phyloP scores from a whole-genome alignment of 441 rosid genomes.

The Pelargonium myrrhifolium region DNA sequence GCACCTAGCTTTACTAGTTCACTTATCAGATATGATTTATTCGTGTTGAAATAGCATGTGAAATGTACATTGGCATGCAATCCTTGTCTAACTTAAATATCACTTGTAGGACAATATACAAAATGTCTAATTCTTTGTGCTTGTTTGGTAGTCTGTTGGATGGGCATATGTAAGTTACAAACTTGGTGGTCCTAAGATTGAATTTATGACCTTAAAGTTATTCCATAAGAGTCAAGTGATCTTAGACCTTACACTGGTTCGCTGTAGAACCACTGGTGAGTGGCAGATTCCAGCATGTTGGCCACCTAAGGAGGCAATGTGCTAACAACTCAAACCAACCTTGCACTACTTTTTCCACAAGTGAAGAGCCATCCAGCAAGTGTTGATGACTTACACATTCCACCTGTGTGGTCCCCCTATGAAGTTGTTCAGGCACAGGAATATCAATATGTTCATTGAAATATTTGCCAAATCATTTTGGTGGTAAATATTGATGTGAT shows the following conservation, averaged over 20 bases:
- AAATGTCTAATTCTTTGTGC: not conserved
- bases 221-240: not conserved
- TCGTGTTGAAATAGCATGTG: not conserved
- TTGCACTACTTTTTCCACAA: too few species aligned
- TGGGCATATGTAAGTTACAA: constrained; percentile 3
- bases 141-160: constrained; percentile 5
- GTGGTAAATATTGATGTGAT: not conserved
- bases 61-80: not conserved
- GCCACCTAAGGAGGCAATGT: too few species aligned
- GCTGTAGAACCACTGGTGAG: not conserved
- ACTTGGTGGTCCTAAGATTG: not conserved
- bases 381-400: too few species aligned
- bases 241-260: not conserved
- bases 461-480: not conserved
- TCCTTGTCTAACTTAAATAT: not conserved
- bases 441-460: not conserved
- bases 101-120: not conserved
- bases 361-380: too few species aligned
- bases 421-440: not conserved
- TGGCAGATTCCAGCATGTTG: too few species aligned
- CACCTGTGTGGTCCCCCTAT: too few species aligned
- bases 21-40: not conserved
- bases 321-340: too few species aligned
- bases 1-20: too few species aligned
- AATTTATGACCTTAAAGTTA: not conserved